Base-by-base conservation (phyloP, 202 grass and related monocot species). In the Digitaria exilis region DNA sequence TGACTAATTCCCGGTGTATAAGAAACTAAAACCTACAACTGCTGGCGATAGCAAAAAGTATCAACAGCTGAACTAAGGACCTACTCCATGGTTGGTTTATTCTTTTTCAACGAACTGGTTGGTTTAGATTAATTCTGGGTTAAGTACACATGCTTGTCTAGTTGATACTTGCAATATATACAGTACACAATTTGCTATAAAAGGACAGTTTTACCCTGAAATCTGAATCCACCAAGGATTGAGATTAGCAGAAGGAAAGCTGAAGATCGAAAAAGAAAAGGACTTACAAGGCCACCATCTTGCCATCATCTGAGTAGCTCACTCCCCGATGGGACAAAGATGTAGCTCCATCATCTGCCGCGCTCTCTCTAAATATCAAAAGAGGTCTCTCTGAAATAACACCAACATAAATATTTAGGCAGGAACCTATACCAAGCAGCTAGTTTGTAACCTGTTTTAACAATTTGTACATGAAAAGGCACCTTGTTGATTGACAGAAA, bases 271-370 rank as follows among this genome's bases (percentile, higher is more conserved):
- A 65, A 2, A 11, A 81, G 57, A 64, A n/a, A 8, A 66, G 22
- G 14, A 73, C 96, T 94, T 87, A 98, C 96, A 76, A 78, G 29
- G 79, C 48, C 73, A 73, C 69, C 22, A 71, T 71, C 65, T 80
- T 76, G 39, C 62, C 76, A 72, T 87, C 82, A 15, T 86, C 61
- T 24, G 76, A 91, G 65, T 82, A 91, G 49, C 71, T 48, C 58
- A 55, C n/a, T 85, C 74, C 80, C 86, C 71, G 85, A 28, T 84
- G 82, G 30, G 74, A 88, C 4, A 81, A 85, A 52, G 85, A 90
- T n/a, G 49, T 62, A 76, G 58, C 65, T 25, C 72, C 34, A 42
- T 79, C 85, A 17, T 79, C 65, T 54, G 75, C 9, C 75, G 79
- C 49, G 6, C 67, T 58, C 19, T 82, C 63, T 45, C 41, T 76